Evolutionary conservation across 306 rosid genomes (phyloP), one percentile per base, ranked within the genome.

Genomic region (Quercus engelmannii): DNA sequence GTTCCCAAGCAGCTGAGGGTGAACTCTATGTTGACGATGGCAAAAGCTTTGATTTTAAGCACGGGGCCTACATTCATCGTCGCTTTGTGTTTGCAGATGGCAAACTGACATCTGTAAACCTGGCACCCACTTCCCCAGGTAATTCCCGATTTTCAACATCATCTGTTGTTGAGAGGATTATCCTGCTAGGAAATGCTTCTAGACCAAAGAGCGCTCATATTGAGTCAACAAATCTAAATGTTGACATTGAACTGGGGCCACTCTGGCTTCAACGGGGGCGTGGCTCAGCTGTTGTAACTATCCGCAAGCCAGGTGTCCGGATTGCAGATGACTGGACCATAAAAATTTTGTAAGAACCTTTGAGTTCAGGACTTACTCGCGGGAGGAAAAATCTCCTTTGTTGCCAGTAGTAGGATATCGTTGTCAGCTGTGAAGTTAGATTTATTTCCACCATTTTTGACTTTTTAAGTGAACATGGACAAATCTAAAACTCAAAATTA

Each of bases 1-100:
- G 93, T 71, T 90, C 98, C 71, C 96, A 84, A 83, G 89, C 77
- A 82, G 99, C 99, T 5, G 99, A 95, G 81, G 99, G 99, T 55
- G 99, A 92, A 76, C 87, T 95, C 57, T 95, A 93, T 49, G 74
- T 90, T 25, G 99, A 95, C 64, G 98, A 95, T 35, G 99, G 99
- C 23, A 90, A 82, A 80, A 95, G 96, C 88, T 95, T 91, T 21
- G 83, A 79, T 55, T 95, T 91, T 80, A 83, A 85, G 76, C 63
- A 89, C 35, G 99, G 99, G 18, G 90, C 88, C 80, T 95, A 88
- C 76, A 91, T 93, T 82, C 98, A 95, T 71, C 97, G 98, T 38
- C 97, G 89, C 30, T 95, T 95, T 76, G 65, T 90, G 72, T 93
- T 91, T 74, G 49, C 90, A n/a, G 84, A 83, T 15, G 94, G 93